Conservation (phyloP, 108 stramenopile genomes). For the Cylindrotheca fusiformis region DNA sequence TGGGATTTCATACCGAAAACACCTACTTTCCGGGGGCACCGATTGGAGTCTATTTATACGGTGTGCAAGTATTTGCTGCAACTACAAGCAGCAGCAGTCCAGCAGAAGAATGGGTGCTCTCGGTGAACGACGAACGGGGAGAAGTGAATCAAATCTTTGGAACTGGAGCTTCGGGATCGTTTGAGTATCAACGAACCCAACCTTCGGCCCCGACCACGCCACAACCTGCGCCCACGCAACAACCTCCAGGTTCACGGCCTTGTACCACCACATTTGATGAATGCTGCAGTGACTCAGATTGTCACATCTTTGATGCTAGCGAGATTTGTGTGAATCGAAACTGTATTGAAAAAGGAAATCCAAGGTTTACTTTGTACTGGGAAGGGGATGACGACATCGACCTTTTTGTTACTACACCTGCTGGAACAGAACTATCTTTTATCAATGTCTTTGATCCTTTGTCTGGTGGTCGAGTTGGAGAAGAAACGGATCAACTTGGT, state of each 20-base stretch:
- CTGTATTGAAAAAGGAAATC: slow-evolving; percentile 27
- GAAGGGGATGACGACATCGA: slow-evolving; percentile 38
- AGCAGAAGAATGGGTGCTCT: slow-evolving; percentile 22
- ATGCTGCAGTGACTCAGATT: slow-evolving; percentile 26
- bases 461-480: slow-evolving; percentile 28
- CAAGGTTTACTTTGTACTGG: slow-evolving; percentile 33
- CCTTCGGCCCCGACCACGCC: background rate
- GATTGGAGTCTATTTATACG: slow-evolving; percentile 19
- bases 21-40: slow-evolving; percentile 25
- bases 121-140: slow-evolving; percentile 9
- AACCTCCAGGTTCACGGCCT: background rate
- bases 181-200: background rate
- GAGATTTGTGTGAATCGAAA: slow-evolving; percentile 31
- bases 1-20: slow-evolving; percentile 32
- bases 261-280: slow-evolving; percentile 15
- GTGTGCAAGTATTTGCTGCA: slow-evolving; percentile 19
- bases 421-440: slow-evolving; percentile 28
- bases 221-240: background rate
- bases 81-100: slow-evolving; percentile 5
- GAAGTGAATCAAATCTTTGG: background rate
- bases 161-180: slow-evolving; percentile 4
- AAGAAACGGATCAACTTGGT: slow-evolving; percentile 19
- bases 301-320: background rate
- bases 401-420: slow-evolving; percentile 30
- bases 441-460: slow-evolving; percentile 22